Base-by-base conservation (phyloP, 2,329 filamentous ascomycete species). In the Ilyonectria mors-panacis region DNA sequence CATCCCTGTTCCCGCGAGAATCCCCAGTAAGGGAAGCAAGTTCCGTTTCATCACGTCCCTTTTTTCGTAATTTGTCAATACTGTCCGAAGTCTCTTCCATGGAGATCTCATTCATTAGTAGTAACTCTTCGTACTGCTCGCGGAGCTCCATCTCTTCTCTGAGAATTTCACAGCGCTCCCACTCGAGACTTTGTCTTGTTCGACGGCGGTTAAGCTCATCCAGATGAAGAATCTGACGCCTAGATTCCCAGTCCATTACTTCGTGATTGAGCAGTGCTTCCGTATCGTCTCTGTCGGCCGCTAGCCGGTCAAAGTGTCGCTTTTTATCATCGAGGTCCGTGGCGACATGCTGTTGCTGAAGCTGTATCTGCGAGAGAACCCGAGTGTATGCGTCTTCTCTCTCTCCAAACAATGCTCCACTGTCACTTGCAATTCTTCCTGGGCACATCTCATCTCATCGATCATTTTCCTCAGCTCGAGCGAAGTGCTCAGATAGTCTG, bases 21-120 rank as follows among this genome's bases (percentile, higher is more conserved):
- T 26, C 1, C 53, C 53, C 2, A 63, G n/a, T 1, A 63, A 42
- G 5, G 60, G n/a, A 17, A 58, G 12, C 23, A 35, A 15, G 45
- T 58, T 63, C 35, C 35, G 30, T 15, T 63, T 63, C 23, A 58
- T 44, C 5, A 63, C 42, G n/a, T 58, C 54, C 21, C 53, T n/a
- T 35, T 35, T 55, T 65, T 10, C 44, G 26, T 15, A 59, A 37
- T n/a, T 17, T 53, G 9, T 45, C 45, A 19, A 56, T 30, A 1
- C 17, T 55, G 17, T 59, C 19, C 3, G 42, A 48, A 4, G 12
- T 48, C 17, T 47, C 12, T 19, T 19, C 30, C 37, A 54, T 37
- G 4, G 10, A 7, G 1, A 21, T n/a, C 33, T 59, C 48, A 13
- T 65, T 58, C 12, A 30, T 21, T 2, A 7, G 47, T 35, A 26